phyloP scores from a whole-genome alignment of 78 protist genomes.

The Chrysochromulina parva region DNA sequence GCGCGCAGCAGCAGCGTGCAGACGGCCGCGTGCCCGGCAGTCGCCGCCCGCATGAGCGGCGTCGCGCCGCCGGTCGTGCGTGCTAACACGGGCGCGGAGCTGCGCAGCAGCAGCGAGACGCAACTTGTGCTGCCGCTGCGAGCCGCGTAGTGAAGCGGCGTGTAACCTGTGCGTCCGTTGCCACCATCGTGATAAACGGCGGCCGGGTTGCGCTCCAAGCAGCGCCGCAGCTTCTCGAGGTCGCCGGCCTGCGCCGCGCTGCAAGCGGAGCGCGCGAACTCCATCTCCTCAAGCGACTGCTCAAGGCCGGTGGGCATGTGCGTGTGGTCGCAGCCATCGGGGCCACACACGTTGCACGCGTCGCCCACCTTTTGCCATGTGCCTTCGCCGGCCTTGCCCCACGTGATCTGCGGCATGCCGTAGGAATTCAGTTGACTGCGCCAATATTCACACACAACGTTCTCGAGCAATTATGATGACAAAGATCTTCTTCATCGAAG shows the following conservation, averaged over 20 bases:
- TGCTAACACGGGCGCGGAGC: not conserved
- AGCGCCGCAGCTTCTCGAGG: not conserved
- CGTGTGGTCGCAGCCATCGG: not conserved
- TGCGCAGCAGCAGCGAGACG: not conserved
- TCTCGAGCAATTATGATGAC: too few species aligned
- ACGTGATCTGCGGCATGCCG: too few species aligned
- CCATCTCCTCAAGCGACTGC: not conserved
- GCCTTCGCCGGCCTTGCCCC: too few species aligned
- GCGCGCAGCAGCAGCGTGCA: not conserved
- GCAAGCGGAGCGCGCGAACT: not conserved
- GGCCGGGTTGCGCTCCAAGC: not conserved
- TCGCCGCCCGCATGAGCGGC: not conserved
- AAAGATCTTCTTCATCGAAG: too few species aligned
- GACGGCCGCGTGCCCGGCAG: not conserved
- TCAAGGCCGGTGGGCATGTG: not conserved
- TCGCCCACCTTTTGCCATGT: too few species aligned
- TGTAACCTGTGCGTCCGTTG: not conserved
- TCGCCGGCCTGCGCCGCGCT: not conserved
- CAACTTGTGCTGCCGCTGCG: not conserved
- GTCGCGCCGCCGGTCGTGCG: not conserved
- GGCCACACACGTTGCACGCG: too few species aligned
- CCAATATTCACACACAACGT: too few species aligned
- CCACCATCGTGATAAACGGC: not conserved
- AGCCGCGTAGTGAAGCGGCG: conserved; percentile 14
- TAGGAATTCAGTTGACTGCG: too few species aligned